Percentiles rank a stretch among this genome's conserved stretches.
Conservation (phyloP, 2,329 filamentous ascomycete species). For the Parascedosporium putredinis region DNA sequence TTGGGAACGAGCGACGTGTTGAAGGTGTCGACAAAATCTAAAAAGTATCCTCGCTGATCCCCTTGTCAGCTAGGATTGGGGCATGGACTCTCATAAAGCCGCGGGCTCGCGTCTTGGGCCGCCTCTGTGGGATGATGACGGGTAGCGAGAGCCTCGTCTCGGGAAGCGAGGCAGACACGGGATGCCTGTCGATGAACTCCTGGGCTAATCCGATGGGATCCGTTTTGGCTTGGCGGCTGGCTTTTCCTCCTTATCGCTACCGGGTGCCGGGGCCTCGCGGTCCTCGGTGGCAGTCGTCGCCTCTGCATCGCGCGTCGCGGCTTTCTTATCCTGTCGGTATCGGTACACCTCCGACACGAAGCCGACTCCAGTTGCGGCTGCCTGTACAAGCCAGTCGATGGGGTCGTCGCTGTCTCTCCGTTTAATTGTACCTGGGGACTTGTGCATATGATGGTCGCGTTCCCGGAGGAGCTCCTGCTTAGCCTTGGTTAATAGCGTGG, state of each 20-base stretch:
- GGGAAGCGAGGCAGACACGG: neutral
- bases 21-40: constrained; percentile 36
- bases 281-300: neutral
- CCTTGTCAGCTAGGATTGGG: constrained; percentile 32
- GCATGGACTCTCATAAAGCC: constrained; percentile 45
- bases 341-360: constrained; percentile 13
- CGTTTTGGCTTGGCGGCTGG: neutral
- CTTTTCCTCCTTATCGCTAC: neutral
- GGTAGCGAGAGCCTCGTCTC: constrained; percentile 25
- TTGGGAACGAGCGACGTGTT: constrained; percentile 26
- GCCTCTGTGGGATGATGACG: constrained; percentile 40
- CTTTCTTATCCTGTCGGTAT: constrained; percentile 13
- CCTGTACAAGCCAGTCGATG: constrained; percentile 11
- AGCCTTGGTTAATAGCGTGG: neutral
- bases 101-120: constrained; percentile 34
- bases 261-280: neutral
- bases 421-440: neutral
- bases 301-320: neutral
- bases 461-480: neutral
- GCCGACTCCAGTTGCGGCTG: constrained; percentile 12
- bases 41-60: constrained; percentile 36
- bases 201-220: neutral
- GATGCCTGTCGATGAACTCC: neutral
- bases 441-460: neutral
- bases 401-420: constrained; percentile 4